Base-by-base conservation (phyloP, 257 asterid genomes). In the Schizonepeta tenuifolia region DNA sequence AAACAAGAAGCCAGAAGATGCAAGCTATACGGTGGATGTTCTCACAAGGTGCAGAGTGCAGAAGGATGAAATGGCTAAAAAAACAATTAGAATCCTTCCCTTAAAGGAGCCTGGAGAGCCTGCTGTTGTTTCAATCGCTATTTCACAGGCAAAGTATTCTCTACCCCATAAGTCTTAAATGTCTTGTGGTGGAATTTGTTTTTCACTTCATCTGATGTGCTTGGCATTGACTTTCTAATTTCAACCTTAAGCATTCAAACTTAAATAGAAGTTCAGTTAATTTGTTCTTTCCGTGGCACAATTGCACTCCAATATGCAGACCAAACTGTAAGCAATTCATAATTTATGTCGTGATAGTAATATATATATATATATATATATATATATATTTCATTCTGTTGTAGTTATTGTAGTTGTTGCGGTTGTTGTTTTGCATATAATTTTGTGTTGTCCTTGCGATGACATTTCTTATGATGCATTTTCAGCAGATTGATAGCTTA, bases 71-170 rank as follows among this genome's bases (percentile, higher is more conserved):
- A 71, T 80, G 69, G 88, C 90, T 65, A 88, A 83, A 75, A 94
- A 84, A 71, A 80, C 86, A 51, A 69, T 84, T 35, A 84, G 70
- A 69, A 79, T 94, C 66, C 71, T 94, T 71, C 93, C 87, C 26
- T 76, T 94, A 76, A 90, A 87, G 77, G 88, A 82, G 67, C 87
- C 92, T 51, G 99, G 99, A 76, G 97, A 94, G 76, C 86, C 99
- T 38, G 93, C 95, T 69, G 97, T 89, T 67, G 68, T 91, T 71
- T 82, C 98, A 21, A 56, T 94, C 60, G 92, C 97, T 75, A 75
- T 88, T 67, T 88, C 98, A 50, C 97, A 90, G 99, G 99, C 77
- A 84, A 87, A 79, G 76, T 82, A 63, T 79, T 70, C 41, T 50
- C 14, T 64, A 55, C 61, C 65, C 46, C 31, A 35, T 61, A 49